A percentile compares a stretch with the other conserved stretches of the same genome.
phyloP scores from a whole-genome alignment of 805 yeast species.

The Saturnispora quitensis region DNA sequence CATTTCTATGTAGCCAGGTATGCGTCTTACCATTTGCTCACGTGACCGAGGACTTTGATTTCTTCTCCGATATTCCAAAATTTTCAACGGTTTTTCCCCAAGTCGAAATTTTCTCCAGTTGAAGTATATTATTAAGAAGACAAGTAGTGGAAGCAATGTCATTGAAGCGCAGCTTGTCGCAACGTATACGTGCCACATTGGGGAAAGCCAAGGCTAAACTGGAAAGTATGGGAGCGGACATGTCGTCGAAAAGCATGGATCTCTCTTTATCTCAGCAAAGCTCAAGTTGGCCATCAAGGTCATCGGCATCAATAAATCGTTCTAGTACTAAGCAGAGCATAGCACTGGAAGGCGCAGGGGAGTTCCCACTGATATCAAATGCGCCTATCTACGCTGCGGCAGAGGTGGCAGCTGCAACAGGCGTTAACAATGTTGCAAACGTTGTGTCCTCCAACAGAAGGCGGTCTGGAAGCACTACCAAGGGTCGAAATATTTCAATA shows the following conservation, averaged over 20 bases:
- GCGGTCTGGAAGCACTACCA: conserved; percentile 3
- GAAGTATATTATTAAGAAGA: neutral
- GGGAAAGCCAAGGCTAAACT: conserved; percentile 13
- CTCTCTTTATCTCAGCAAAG: neutral
- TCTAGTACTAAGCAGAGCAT: neutral
- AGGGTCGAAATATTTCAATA: conserved; percentile 1
- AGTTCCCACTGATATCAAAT: conserved; percentile 3
- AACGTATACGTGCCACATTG: conserved; percentile 12
- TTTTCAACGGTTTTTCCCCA: neutral
- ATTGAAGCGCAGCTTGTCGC: conserved; percentile 14
- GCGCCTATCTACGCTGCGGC: conserved; percentile 3
- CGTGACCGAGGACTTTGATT: neutral
- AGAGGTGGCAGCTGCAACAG: neutral
- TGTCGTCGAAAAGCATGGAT: neutral
- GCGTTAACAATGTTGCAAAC: neutral
- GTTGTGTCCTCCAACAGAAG: neutral
- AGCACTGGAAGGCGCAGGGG: conserved; percentile 1
- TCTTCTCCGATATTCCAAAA: neutral
- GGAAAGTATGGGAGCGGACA: neutral
- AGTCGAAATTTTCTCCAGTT: neutral
- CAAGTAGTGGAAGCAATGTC: conserved; percentile 8
- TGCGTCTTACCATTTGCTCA: neutral
- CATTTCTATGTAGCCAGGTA: no score
- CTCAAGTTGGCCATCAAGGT: neutral
- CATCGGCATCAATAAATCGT: neutral